These are phyloP conservation scores for Solanum hybrid DNA, from an alignment of 305 asterid species.

Conservation along the genomic window DNA sequence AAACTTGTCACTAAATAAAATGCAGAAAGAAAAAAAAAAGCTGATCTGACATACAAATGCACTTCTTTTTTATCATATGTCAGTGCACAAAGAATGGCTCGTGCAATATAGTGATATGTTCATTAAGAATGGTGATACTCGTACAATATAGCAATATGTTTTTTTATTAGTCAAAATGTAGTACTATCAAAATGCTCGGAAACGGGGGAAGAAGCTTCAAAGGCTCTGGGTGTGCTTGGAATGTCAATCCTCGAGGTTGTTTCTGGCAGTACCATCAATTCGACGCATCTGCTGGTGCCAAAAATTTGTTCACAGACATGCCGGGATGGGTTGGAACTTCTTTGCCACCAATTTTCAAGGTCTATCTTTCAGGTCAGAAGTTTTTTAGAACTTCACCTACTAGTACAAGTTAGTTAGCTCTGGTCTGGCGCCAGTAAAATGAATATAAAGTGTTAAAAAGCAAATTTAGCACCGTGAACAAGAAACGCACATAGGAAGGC, in stretches of 20 bases:
- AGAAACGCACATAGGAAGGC: background rate
- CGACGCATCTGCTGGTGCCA: background rate
- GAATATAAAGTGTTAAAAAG: background rate
- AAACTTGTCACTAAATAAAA: background rate
- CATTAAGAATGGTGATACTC: background rate
- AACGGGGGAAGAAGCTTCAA: background rate
- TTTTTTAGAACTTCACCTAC: background rate
- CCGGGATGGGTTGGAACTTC: background rate
- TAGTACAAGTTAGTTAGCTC: background rate
- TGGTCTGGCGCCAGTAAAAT: background rate
- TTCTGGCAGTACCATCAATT: background rate
- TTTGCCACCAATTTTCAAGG: background rate
- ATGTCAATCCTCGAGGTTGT: background rate
- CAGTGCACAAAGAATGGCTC: background rate
- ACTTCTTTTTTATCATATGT: background rate
- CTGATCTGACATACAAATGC: constrained; percentile 3
- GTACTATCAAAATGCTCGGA: background rate
- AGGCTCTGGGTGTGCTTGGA: background rate
- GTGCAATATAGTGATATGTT: background rate
- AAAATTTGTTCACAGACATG: background rate
- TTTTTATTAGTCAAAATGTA: background rate
- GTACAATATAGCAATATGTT: background rate
- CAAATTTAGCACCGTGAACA: background rate
- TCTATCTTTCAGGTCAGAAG: background rate
- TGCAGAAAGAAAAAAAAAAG: background rate